Evolutionary conservation across 2,329 filamentous ascomycete genomes (phyloP).

Genomic region (Beauveria scarabaeidicola): DNA sequence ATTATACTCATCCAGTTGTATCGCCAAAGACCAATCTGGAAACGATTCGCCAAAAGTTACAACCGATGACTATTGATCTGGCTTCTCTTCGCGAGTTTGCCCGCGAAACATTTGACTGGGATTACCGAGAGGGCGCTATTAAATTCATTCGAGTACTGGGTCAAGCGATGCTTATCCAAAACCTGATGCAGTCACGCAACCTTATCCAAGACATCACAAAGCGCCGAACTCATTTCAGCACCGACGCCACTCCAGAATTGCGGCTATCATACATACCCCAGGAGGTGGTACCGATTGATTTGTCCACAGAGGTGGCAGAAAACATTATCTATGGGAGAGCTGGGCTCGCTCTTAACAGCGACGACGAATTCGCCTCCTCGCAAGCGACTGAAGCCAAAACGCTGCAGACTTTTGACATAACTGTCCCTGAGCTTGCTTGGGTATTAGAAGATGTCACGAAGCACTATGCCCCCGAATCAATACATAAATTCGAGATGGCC

Average conservation of each 20-base stretch:
- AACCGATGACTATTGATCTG: constrained; percentile 20
- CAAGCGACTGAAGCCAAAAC: constrained; percentile 16
- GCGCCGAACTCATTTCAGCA: constrained; percentile 60
- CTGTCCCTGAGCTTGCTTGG: constrained; percentile 44
- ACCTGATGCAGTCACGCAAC: constrained; percentile 27
- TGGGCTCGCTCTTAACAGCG: constrained; percentile 53
- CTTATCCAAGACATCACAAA: constrained; percentile 49
- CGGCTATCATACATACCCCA: constrained; percentile 70
- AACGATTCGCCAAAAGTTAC: constrained; percentile 15
- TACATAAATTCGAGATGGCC: constrained; percentile 22
- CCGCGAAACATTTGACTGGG: constrained; percentile 80
- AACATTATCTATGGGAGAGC: constrained; percentile 41
- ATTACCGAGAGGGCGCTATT: constrained; percentile 64
- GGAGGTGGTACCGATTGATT: constrained; percentile 67
- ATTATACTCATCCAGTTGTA: constrained; percentile 81
- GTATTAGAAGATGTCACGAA: constrained; percentile 28
- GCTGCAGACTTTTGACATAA: constrained; percentile 53
- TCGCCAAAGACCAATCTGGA: constrained; percentile 49
- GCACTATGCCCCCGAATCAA: constrained; percentile 17
- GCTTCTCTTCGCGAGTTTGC: constrained; percentile 63
- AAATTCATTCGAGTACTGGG: constrained; percentile 79
- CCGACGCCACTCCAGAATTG: constrained; percentile 67
- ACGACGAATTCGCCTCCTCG: constrained; percentile 51
- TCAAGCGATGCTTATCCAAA: constrained; percentile 62
- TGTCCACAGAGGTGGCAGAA: constrained; percentile 63